phyloP scores from a whole-genome alignment of 148 eudicot genomes.

The Persicaria maculosa region DNA sequence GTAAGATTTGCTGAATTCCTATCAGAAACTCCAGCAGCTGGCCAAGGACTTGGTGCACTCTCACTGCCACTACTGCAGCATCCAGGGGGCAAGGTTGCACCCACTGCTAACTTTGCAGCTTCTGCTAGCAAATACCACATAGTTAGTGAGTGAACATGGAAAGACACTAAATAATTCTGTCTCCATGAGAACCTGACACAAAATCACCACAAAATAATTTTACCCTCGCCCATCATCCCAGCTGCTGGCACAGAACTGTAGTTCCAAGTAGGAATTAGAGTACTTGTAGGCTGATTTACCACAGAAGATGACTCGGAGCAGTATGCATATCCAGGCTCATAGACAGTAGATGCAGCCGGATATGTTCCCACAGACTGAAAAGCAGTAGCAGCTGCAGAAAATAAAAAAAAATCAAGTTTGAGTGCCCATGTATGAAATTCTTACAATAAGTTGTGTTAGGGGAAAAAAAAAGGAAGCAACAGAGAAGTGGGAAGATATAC shows the following conservation, averaged over 20 bases:
- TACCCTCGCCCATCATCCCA: constrained; percentile 26
- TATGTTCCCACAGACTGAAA: constrained; percentile 21
- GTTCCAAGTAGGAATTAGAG: constrained; percentile 25
- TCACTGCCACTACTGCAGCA: constrained; percentile 38
- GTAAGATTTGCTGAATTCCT: constrained; percentile 13
- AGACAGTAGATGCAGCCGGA: constrained; percentile 22
- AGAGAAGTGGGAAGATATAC: constrained; percentile 14
- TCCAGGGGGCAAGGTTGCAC: constrained; percentile 18
- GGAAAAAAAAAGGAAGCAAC: not conserved
- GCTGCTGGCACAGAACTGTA: constrained; percentile 24
- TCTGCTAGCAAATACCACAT: constrained; percentile 20
- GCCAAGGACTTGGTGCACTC: constrained; percentile 19
- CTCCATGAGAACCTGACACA: not conserved
- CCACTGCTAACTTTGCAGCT: constrained; percentile 20
- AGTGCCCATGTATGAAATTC: constrained; percentile 6
- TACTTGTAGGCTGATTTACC: constrained; percentile 18
- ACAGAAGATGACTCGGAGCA: constrained; percentile 27
- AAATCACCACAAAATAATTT: not conserved
- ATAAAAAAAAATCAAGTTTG: constrained; percentile 8
- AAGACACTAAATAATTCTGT: not conserved
- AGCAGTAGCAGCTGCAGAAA: constrained; percentile 19
- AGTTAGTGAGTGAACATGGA: not conserved
- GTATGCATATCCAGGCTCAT: constrained; percentile 27
- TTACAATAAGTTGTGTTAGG: not conserved
- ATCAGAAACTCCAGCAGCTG: constrained; percentile 13